Conservation (phyloP, 345 rosid species). For the Euclidium syriacum region DNA sequence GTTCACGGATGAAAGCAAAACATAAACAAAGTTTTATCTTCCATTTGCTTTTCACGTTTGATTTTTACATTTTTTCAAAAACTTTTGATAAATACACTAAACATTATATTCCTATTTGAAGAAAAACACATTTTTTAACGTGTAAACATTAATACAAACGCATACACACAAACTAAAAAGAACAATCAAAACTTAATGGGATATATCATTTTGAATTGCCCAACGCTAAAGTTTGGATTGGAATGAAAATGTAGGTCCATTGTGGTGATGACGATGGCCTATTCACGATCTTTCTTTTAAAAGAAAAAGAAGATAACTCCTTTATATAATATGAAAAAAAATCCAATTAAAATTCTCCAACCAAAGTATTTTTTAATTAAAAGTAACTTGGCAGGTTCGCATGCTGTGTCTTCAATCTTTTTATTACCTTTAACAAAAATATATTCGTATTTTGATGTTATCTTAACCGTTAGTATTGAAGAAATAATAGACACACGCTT, state of each 20-base stretch:
- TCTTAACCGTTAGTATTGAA: too few species aligned
- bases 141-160: neutral
- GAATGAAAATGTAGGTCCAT: slow-evolving; percentile 21
- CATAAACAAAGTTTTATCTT: neutral
- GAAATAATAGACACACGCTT: too few species aligned
- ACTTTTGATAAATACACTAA: neutral
- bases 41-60: neutral
- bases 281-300: slow-evolving; percentile 1
- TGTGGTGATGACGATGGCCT: slow-evolving; percentile 13
- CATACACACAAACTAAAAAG: neutral
- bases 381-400: slow-evolving; percentile 6
- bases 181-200: slow-evolving; percentile 2
- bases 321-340: neutral
- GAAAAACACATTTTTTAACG: neutral
- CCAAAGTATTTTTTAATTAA: neutral
- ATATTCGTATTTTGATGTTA: neutral
- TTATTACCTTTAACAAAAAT: neutral
- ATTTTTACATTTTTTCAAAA: neutral
- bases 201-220: slow-evolving; percentile 5
- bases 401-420: slow-evolving; percentile 2
- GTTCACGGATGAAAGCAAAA: too few species aligned
- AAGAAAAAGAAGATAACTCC: neutral
- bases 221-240: slow-evolving; percentile 21
- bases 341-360: neutral
- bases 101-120: neutral